Percentiles rank a stretch among this genome's conserved stretches.
Conservation (phyloP, 2,329 filamentous ascomycete species). For the Sporothrix globosa region DNA sequence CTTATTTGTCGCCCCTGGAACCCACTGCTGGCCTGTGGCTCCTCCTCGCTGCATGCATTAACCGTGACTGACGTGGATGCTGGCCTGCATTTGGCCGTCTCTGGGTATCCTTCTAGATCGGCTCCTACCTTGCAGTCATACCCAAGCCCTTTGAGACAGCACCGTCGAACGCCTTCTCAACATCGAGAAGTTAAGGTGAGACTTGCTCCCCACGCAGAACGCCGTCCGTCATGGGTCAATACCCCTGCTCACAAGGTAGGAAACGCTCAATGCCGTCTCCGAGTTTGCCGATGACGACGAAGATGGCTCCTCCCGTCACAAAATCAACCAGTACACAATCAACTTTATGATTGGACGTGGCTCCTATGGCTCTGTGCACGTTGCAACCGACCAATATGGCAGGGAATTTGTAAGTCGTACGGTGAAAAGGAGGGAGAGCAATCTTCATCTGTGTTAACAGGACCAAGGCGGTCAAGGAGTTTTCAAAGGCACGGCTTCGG, state of each 20-base stretch:
- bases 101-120: conserved; percentile 44
- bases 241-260: conserved; percentile 52
- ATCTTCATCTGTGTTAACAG: conserved; percentile 30
- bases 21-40: background rate
- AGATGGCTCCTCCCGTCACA: conserved; percentile 78
- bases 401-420: conserved; percentile 77
- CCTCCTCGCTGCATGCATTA: background rate
- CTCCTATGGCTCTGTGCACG: conserved; percentile 91
- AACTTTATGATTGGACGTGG: conserved; percentile 95
- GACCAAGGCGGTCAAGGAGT: conserved; percentile 87
- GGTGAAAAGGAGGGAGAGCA: background rate
- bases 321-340: conserved; percentile 94
- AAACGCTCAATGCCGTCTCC: conserved; percentile 88
- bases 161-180: conserved; percentile 60
- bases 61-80: conserved; percentile 23
- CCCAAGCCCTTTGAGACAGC: conserved; percentile 61
- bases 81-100: conserved; percentile 12
- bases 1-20: background rate
- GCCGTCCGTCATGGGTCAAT: too few species aligned
- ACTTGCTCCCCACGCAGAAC: background rate
- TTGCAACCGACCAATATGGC: conserved; percentile 87
- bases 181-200: conserved; percentile 62
- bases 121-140: conserved; percentile 50
- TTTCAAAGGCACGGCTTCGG: conserved; percentile 87
- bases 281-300: conserved; percentile 83